These are phyloP conservation scores for Penicillium sp. DNA, from an alignment of 2,329 filamentous ascomycete species.

Conservation along the genomic window DNA sequence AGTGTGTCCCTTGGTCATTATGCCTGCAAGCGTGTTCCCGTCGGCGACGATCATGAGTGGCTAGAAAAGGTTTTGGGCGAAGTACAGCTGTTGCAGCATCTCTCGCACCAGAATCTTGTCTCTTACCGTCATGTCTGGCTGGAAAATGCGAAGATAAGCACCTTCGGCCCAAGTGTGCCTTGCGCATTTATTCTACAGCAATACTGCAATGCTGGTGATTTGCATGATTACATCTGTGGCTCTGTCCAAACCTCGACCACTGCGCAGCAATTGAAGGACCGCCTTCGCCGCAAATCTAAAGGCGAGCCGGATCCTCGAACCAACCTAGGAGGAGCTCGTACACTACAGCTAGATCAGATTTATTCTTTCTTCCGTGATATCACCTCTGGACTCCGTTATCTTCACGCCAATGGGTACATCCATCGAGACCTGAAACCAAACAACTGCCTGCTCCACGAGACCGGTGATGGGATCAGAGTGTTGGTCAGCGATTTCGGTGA, in stretches of 20 bases:
- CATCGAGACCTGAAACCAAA: slow-evolving; percentile 94
- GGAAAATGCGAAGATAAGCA: slow-evolving; percentile 78
- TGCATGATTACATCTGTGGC: slow-evolving; percentile 82
- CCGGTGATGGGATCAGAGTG: slow-evolving; percentile 69
- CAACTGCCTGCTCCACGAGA: slow-evolving; percentile 85
- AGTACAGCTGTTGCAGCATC: slow-evolving; percentile 84
- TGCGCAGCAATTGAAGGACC: slow-evolving; percentile 84
- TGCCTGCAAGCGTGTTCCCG: slow-evolving; percentile 94
- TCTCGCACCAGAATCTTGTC: slow-evolving; percentile 92
- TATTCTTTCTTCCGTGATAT: slow-evolving; percentile 97
- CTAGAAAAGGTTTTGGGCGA: slow-evolving; percentile 91
- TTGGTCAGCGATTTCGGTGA: slow-evolving; percentile 98
- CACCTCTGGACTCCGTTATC: slow-evolving; percentile 82
- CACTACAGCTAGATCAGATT: slow-evolving; percentile 80
- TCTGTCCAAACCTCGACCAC: slow-evolving; percentile 61
- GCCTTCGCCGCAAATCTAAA: slow-evolving; percentile 76
- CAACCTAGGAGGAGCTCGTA: slow-evolving; percentile 53
- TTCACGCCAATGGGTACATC: slow-evolving; percentile 89
- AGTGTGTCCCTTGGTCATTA: slow-evolving; percentile 85
- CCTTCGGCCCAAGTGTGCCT: slow-evolving; percentile 85
- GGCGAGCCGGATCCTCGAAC: slow-evolving; percentile 66
- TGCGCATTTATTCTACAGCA: slow-evolving; percentile 97
- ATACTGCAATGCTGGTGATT: slow-evolving; percentile 91
- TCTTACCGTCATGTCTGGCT: slow-evolving; percentile 98
- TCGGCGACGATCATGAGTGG: slow-evolving; percentile 93